phyloP scores from a whole-genome alignment of 768 basidiomycete genomes.

The Suillus paluster region DNA sequence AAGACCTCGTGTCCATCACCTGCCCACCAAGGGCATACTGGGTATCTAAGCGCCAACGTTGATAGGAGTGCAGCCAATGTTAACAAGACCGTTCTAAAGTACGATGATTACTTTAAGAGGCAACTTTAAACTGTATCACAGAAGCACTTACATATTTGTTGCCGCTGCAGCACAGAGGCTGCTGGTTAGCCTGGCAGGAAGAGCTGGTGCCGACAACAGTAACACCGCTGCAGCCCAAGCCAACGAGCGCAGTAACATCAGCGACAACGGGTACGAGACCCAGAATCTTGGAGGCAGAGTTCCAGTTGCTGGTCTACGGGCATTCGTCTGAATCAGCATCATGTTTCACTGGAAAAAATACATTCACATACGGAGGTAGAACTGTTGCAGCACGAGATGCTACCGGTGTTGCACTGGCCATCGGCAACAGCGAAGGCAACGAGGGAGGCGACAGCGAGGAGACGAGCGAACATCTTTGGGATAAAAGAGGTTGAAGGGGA shows the following conservation, averaged over 20 bases:
- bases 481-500: not conserved
- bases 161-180: conserved; percentile 52
- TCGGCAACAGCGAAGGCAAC: conserved; percentile 7
- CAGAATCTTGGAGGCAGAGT: not conserved
- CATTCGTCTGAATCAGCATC: not conserved
- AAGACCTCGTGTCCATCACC: no score
- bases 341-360: not conserved
- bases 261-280: not conserved
- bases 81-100: conserved; percentile 36
- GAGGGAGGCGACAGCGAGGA: conserved; percentile 11
- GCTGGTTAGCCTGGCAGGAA: not conserved
- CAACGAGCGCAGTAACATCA: conserved; percentile 21
- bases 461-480: conserved; percentile 7
- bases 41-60: conserved; percentile 25
- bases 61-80: conserved; percentile 43
- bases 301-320: not conserved
- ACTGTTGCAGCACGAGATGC: not conserved
- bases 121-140: not conserved
- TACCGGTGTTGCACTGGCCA: conserved; percentile 10
- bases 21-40: not conserved
- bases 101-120: no score
- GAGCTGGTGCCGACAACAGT: conserved; percentile 22
- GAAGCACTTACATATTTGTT: conserved; percentile 45
- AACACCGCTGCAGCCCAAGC: conserved; percentile 44
- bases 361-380: not conserved